phyloP scores from a whole-genome alignment of 306 rosid genomes.

The Lathyrus tuberosus region DNA sequence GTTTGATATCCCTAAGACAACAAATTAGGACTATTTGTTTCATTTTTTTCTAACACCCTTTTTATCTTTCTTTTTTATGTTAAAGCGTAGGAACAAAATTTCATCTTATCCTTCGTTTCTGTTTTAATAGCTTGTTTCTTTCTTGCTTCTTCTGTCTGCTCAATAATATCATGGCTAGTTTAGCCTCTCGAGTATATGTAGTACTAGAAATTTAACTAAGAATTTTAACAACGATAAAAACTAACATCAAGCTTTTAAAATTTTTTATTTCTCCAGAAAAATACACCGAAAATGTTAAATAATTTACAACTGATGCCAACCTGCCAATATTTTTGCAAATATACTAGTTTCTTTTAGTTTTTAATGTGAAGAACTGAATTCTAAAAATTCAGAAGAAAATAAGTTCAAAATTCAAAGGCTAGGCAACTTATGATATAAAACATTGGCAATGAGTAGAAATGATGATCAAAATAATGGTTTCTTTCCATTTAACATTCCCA shows the following conservation, averaged over 20 bases:
- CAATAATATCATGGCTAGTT: background rate
- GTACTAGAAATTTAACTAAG: background rate
- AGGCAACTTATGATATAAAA: conserved; percentile 4
- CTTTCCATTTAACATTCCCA: conserved; percentile 82
- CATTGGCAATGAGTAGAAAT: conserved; percentile 4
- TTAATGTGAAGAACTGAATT: conserved; percentile 10
- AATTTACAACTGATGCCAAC: background rate
- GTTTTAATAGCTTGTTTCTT: background rate
- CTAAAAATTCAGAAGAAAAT: background rate
- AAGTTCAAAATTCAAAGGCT: conserved; percentile 6
- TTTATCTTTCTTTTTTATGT: background rate
- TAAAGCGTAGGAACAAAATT: background rate
- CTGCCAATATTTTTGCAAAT: conserved; percentile 1
- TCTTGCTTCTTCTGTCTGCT: background rate
- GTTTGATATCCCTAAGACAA: background rate
- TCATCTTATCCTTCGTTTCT: background rate
- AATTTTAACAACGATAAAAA: background rate
- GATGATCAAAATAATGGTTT: conserved; percentile 77
- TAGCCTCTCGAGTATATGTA: background rate
- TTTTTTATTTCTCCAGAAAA: background rate
- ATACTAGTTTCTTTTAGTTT: background rate
- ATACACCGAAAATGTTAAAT: background rate
- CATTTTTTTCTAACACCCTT: background rate
- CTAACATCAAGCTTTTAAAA: background rate
- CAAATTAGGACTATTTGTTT: background rate